Conservation (phyloP, 23 red algal genomes). For the Pyropia haitanensis region DNA sequence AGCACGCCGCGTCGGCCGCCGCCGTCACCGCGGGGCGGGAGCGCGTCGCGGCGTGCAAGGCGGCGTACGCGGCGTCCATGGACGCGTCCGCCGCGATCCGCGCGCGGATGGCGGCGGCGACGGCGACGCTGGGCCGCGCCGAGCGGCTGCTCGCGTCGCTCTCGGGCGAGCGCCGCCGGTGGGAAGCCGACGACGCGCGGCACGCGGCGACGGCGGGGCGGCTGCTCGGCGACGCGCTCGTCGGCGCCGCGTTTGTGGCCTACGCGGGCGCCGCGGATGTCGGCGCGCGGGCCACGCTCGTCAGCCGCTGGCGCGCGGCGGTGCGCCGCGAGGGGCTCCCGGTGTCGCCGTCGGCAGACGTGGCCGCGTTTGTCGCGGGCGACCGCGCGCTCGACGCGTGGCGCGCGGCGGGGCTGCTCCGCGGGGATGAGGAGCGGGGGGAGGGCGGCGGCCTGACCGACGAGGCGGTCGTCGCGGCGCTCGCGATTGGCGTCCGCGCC, state of each 20-base stretch:
- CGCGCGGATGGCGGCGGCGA: conserved; percentile 27
- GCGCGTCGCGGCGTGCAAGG: conserved; percentile 37
- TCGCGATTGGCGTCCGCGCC: no score
- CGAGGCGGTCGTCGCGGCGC: no score
- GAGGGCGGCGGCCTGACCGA: conserved; percentile 31
- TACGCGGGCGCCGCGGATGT: conserved; percentile 52
- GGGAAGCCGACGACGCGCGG: conserved; percentile 20
- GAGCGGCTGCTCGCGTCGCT: conserved; percentile 55
- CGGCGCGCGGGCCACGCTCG: conserved; percentile 4
- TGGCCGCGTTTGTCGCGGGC: conserved; percentile 27
- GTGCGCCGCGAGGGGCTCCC: conserved; percentile 13
- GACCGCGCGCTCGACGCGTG: conserved; percentile 21
- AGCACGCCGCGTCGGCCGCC: conserved; percentile 27
- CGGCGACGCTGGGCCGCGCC: conserved; percentile 22
- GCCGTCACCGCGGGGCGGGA: conserved; percentile 15
- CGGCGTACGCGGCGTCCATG: conserved; percentile 32
- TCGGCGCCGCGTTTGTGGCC: conserved; percentile 43
- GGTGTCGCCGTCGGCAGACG: conserved; percentile 9
- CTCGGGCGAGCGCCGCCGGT: conserved; percentile 54
- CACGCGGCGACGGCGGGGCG: conserved; percentile 29
- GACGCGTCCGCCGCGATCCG: conserved; percentile 32
- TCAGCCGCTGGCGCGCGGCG: conserved; percentile 24
- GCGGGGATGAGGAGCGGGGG: conserved; percentile 20
- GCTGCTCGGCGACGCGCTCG: conserved; percentile 41
- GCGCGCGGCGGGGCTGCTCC: conserved; percentile 16